Conservation (phyloP, 208 protist genomes). For the Leishmania mexicana region DNA sequence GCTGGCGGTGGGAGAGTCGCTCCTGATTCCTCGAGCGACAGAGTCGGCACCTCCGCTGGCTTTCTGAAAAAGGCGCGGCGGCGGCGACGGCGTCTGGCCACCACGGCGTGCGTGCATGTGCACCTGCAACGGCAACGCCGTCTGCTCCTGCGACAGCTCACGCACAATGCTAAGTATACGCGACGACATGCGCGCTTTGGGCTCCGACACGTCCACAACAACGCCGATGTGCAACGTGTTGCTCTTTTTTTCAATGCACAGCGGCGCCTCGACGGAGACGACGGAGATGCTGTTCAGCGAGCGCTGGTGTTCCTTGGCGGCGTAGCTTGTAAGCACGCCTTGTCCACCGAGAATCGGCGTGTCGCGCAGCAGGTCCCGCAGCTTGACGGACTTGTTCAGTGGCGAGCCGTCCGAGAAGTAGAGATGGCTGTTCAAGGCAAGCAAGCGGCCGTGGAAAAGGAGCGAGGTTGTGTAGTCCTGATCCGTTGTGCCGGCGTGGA, state of each 20-base stretch:
- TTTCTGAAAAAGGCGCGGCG: neutral
- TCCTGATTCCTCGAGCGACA: neutral
- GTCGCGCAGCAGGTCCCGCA: constrained; percentile 35
- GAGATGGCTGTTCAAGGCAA: constrained; percentile 50
- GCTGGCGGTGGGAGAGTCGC: neutral
- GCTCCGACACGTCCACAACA: constrained; percentile 72
- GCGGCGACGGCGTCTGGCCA: neutral
- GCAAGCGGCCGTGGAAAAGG: constrained; percentile 55
- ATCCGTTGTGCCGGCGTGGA: constrained; percentile 4
- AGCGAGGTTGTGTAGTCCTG: constrained; percentile 24
- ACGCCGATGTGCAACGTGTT: constrained; percentile 40
- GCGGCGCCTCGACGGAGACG: constrained; percentile 58
- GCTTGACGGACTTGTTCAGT: constrained; percentile 23
- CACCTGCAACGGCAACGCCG: constrained; percentile 19
- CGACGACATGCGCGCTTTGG: constrained; percentile 63
- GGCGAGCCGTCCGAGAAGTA: constrained; percentile 78
- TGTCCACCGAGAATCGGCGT: constrained; percentile 72
- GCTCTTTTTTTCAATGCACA: constrained; percentile 48
- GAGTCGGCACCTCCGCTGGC: too few relatives aligned
- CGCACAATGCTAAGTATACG: constrained; percentile 67
- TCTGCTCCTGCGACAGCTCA: constrained; percentile 53
- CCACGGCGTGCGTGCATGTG: constrained; percentile 5
- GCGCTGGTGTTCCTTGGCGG: constrained; percentile 38
- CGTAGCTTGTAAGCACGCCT: constrained; percentile 66
- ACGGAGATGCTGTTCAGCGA: constrained; percentile 64